phyloP scores from a whole-genome alignment of 2,329 filamentous ascomycete species.

The Colletotrichum sp. region DNA sequence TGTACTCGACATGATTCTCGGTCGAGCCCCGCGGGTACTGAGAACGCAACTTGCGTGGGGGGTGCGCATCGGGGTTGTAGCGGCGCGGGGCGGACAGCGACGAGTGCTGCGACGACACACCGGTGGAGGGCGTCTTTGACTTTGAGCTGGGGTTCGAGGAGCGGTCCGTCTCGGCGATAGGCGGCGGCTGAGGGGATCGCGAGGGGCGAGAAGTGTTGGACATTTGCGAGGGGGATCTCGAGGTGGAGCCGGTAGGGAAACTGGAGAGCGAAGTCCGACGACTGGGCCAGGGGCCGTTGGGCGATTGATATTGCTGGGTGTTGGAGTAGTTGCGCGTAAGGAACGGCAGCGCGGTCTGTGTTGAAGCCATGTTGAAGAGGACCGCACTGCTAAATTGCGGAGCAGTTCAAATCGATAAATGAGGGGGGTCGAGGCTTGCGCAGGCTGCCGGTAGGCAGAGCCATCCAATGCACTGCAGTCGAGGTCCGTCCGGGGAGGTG shows the following conservation, averaged over 20 bases:
- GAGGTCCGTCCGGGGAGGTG: conserved; percentile 19
- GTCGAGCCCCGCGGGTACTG: conserved; percentile 76
- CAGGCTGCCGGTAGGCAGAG: conserved; percentile 13
- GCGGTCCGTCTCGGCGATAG: conserved; percentile 55
- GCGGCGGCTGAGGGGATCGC: conserved; percentile 58
- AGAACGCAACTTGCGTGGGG: conserved; percentile 66
- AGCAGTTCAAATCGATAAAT: conserved; percentile 7
- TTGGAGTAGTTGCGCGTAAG: conserved; percentile 43
- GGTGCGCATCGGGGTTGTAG: conserved; percentile 55
- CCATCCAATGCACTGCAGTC: conserved; percentile 12
- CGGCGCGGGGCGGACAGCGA: conserved; percentile 58
- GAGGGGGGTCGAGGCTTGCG: conserved; percentile 5
- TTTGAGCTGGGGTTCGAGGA: conserved; percentile 64
- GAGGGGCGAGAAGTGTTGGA: conserved; percentile 58
- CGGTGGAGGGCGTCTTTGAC: conserved; percentile 64
- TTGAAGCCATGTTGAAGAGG: conserved; percentile 39
- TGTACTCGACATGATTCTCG: conserved; percentile 98
- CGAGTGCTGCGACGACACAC: conserved; percentile 64
- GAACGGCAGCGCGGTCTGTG: conserved; percentile 45
- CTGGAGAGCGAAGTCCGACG: conserved; percentile 67
- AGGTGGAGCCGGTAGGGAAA: conserved; percentile 54
- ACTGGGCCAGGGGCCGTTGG: conserved; percentile 30
- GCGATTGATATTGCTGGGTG: conserved; percentile 36
- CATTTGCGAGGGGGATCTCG: conserved; percentile 63
- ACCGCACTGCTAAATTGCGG: conserved; percentile 6